Conservation (phyloP, 352 stramenopile species). For the Globisporangium orthogonon region DNA sequence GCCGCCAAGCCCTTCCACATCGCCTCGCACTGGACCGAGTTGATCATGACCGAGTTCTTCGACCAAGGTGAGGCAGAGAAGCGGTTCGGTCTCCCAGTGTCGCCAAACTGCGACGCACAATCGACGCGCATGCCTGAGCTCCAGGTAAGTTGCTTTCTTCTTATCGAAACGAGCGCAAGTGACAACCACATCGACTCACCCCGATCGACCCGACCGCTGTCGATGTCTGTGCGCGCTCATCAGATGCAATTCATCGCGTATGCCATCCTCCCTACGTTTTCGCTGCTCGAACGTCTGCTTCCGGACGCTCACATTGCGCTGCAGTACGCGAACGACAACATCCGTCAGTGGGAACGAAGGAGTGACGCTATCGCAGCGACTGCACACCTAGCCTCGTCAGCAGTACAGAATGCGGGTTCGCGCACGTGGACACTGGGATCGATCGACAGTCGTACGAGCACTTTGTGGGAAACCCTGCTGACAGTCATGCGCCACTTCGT, state of each 20-base stretch:
- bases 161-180: not conserved
- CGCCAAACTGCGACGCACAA: constrained; percentile 14
- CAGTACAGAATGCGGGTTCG: not conserved
- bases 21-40: constrained; percentile 16
- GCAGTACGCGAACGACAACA: constrained; percentile 8
- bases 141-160: constrained; percentile 2
- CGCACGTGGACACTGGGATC: not conserved
- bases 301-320: constrained; percentile 10
- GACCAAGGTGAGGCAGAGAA: constrained; percentile 23
- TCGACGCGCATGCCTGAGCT: constrained; percentile 17
- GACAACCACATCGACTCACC: not conserved
- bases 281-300: constrained; percentile 13
- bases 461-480: not conserved
- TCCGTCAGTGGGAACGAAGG: constrained; percentile 13
- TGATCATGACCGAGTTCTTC: constrained; percentile 24
- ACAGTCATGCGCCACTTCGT: no score
- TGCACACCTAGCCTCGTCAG: not conserved
- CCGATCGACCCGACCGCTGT: no score
- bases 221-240: not conserved
- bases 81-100: constrained; percentile 12
- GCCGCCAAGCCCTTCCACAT: constrained; percentile 19
- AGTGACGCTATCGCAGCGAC: not conserved
- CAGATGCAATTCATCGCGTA: constrained; percentile 27
- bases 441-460: not conserved
- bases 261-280: constrained; percentile 20